Evolutionary conservation across 208 protist genomes (phyloP).

Genomic region (Leishmania major): DNA sequence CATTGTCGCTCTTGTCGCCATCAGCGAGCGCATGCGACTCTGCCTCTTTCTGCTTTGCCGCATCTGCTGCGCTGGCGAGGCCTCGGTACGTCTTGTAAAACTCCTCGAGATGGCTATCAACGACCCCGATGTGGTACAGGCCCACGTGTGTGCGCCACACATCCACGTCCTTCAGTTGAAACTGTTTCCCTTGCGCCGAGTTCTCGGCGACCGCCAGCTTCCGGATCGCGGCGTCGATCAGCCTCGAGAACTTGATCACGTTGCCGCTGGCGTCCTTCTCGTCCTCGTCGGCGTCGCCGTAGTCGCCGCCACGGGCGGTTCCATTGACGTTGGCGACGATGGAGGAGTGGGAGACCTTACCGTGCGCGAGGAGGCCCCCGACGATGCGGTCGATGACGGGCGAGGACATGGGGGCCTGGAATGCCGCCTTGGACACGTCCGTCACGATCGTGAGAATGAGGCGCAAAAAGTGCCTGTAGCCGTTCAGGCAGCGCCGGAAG

Average conservation of each 20-base stretch:
- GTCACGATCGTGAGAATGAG: conserved; percentile 67
- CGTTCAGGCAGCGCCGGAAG: conserved; percentile 17
- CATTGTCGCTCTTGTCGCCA: not conserved
- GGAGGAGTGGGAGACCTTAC: conserved; percentile 24
- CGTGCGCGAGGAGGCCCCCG: conserved; percentile 30
- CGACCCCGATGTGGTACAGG: conserved; percentile 47
- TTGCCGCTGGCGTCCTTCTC: conserved; percentile 32
- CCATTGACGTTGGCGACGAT: conserved; percentile 23
- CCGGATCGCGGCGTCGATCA: conserved; percentile 36
- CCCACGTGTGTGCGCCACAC: conserved; percentile 53
- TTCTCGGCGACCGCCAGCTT: conserved; percentile 47
- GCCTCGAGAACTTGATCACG: conserved; percentile 22
- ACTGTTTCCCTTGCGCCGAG: conserved; percentile 28
- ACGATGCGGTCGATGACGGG: conserved; percentile 27
- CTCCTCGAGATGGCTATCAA: conserved; percentile 34
- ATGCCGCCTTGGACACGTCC: conserved; percentile 38
- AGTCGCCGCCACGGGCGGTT: conserved; percentile 26
- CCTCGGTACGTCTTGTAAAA: conserved; percentile 40
- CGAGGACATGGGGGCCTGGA: conserved; percentile 21
- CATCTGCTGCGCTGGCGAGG: conserved; percentile 8
- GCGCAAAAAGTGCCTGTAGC: conserved; percentile 49
- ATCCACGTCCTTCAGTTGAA: conserved; percentile 49
- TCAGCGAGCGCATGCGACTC: not conserved
- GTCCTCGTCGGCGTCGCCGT: conserved; percentile 29
- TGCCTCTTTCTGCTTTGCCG: not conserved